Base-by-base conservation (phyloP, 1,139 yeast genomes). In the Suhomyces taliae region DNA sequence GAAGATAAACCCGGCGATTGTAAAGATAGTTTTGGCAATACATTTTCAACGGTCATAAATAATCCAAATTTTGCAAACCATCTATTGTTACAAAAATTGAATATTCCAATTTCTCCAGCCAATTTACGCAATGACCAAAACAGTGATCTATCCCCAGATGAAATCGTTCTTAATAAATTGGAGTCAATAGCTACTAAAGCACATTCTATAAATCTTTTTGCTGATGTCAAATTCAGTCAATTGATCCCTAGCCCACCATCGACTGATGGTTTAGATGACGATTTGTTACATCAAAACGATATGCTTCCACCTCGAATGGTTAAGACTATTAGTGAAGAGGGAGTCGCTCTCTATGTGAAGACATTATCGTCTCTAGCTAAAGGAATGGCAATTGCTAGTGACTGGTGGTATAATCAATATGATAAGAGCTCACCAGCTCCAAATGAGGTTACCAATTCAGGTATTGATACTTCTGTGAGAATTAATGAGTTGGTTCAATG, bases 161-260 rank as follows among this genome's bases (percentile, higher is more conserved):
- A 75, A 49, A 48, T 53, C 59, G 76, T 67, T 42, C 69, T 60
- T 67, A 65, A 68, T 41, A 78, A 76, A 46, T 71, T 93, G 49
- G 97, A 91, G 62, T 76, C 83, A 2, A 69, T 90, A 43, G 90
- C 96, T 4, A 90, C 96, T 1, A 90, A 90, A 69, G 90, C 97
- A 0, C 95, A 90, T 62, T 96, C 95, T 0, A 84, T 93, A 24
- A 85, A 85, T 55, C 72, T 90, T 36, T 90, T 87, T 70, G 98
- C 98, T 0, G 97, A 90, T 55, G 91, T 90, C 27, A 93, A 93
- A 66, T 90, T 85, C 59, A 78, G 86, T 43, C 97, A 91, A 65
- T 72, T 90, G 54, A 80, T 87, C 31, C 96, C 96, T 4, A 75
- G 83, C 29, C 88, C 93, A 1, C 90, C 90, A 2, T 81, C 87